Conservation (phyloP, 352 stramenopile species). For the Phytophthora macrochlamydospora region DNA sequence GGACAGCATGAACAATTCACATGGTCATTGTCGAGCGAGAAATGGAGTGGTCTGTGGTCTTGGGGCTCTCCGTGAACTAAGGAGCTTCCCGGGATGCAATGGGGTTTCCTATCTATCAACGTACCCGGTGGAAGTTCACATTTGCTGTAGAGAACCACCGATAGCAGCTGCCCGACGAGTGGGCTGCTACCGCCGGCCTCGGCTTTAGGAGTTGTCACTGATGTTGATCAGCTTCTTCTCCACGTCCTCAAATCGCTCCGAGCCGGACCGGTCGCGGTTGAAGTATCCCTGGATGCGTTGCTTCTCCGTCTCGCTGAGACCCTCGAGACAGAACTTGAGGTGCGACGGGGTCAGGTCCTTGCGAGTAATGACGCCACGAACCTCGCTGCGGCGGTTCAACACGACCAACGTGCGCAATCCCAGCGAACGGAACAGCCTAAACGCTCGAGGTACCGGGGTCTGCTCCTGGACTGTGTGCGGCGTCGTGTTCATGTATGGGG, state of each 20-base stretch:
- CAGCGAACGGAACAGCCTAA: constrained; percentile 97
- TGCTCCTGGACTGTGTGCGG: constrained; percentile 96
- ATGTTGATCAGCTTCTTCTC: constrained; percentile 85
- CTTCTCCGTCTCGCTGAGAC: constrained; percentile 82
- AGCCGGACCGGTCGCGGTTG: constrained; percentile 63
- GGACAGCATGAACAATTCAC: constrained; percentile 32
- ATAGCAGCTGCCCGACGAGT: constrained; percentile 18
- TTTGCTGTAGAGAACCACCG: constrained; percentile 13
- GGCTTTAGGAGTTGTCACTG: constrained; percentile 81
- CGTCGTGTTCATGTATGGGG: constrained; percentile 97
- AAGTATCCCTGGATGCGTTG: constrained; percentile 87
- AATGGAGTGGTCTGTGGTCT: constrained; percentile 35
- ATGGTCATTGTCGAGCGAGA: constrained; percentile 28
- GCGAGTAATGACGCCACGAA: constrained; percentile 87
- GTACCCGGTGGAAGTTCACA: neutral
- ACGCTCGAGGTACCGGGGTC: constrained; percentile 94
- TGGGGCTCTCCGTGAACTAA: constrained; percentile 22
- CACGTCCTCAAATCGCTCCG: constrained; percentile 82
- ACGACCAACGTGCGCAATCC: constrained; percentile 96
- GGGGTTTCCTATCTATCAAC: constrained; percentile 8
- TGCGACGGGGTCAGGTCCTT: constrained; percentile 88
- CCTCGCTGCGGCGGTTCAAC: constrained; percentile 90
- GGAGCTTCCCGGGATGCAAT: neutral
- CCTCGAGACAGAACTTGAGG: constrained; percentile 81
- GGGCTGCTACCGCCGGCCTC: constrained; percentile 27